These are phyloP conservation scores for Crithidia fasciculata DNA, from an alignment of 208 protist genomes.

Conservation along the genomic window DNA sequence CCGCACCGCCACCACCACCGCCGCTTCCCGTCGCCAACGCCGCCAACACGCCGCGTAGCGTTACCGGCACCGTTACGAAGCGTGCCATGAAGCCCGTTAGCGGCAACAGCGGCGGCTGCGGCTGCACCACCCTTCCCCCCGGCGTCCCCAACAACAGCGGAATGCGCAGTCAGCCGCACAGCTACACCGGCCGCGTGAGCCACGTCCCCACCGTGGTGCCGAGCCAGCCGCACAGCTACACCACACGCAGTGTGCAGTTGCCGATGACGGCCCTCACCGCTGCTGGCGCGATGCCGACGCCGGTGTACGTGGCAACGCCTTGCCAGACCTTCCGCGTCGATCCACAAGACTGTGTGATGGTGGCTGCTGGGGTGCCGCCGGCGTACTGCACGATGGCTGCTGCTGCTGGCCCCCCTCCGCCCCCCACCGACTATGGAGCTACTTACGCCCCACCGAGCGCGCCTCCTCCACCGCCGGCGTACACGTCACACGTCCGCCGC, in stretches of 20 bases:
- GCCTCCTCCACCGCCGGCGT: background rate
- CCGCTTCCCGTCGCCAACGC: background rate
- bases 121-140: background rate
- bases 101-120: background rate
- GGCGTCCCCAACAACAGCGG: background rate
- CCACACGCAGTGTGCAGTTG: background rate
- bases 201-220: background rate
- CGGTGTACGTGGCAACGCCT: background rate
- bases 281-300: background rate
- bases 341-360: background rate
- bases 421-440: background rate
- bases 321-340: background rate
- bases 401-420: no score
- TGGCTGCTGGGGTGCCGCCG: conserved; percentile 11
- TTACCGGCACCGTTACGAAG: background rate
- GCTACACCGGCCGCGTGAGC: background rate
- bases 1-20: no score
- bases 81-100: background rate
- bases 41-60: background rate
- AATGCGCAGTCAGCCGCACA: conserved; percentile 5
- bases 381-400: background rate
- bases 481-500: conserved; percentile 10
- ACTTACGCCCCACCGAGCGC: background rate
- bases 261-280: background rate
- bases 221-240: conserved; percentile 19